phyloP scores from a whole-genome alignment of 768 basidiomycete genomes.

The Podaxis sp. region DNA sequence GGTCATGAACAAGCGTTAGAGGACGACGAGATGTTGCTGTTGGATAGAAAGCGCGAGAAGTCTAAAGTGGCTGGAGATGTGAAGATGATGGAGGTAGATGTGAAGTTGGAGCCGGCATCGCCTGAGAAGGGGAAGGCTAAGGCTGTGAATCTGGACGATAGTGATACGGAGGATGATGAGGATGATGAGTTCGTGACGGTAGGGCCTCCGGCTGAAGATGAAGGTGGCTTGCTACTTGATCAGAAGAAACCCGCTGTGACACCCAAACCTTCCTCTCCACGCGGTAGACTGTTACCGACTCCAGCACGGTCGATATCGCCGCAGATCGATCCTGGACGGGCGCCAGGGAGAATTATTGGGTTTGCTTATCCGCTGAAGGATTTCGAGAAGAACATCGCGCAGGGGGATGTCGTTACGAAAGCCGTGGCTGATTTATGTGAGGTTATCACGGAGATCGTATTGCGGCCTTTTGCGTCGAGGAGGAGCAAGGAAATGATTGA shows the following conservation, averaged over 20 bases:
- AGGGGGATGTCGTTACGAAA: slow-evolving; percentile 80
- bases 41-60: slow-evolving; percentile 36
- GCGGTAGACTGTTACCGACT: slow-evolving; percentile 41
- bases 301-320: slow-evolving; percentile 50
- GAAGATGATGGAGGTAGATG: slow-evolving; percentile 3
- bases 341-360: slow-evolving; percentile 75
- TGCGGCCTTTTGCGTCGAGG: slow-evolving; percentile 67
- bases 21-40: slow-evolving; percentile 55
- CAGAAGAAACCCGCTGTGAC: slow-evolving; percentile 24
- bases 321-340: slow-evolving; percentile 48
- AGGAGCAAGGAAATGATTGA: slow-evolving; percentile 69
- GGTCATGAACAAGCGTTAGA: slow-evolving; percentile 70
- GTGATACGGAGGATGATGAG: slow-evolving; percentile 52
- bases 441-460: slow-evolving; percentile 69
- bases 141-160: slow-evolving; percentile 32
- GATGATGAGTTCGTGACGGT: slow-evolving; percentile 25
- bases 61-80: slow-evolving; percentile 6
- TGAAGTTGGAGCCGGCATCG: slow-evolving; percentile 5
- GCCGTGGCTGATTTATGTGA: slow-evolving; percentile 77
- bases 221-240: slow-evolving; percentile 29
- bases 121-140: slow-evolving; percentile 29
- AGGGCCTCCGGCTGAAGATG: slow-evolving; percentile 16
- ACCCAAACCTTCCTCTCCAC: slow-evolving; percentile 17
- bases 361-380: slow-evolving; percentile 71
- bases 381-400: slow-evolving; percentile 66